Conservation (phyloP, 2,329 filamentous ascomycete species). For the Albifimbria verrucaria region DNA sequence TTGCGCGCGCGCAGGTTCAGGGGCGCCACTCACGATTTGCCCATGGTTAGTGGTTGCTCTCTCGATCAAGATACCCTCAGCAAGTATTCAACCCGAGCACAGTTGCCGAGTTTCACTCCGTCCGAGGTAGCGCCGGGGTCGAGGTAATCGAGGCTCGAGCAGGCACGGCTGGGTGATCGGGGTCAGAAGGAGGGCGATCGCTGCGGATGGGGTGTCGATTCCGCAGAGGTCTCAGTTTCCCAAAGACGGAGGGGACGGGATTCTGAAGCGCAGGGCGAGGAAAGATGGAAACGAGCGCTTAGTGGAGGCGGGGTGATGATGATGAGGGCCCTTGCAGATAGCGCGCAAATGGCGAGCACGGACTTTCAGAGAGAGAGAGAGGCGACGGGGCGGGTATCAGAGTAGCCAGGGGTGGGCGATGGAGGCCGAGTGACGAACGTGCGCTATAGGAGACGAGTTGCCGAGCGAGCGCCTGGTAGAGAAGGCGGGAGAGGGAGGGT, state of each 20-base stretch:
- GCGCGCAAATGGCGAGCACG: background rate
- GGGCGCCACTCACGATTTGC: conserved; percentile 50
- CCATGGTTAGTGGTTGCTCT: conserved; percentile 32
- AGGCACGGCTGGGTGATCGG: too few relatives aligned
- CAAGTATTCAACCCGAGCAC: too few relatives aligned
- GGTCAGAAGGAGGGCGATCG: too few relatives aligned
- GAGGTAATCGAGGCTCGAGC: too few relatives aligned
- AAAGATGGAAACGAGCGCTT: background rate
- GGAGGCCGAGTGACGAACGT: background rate
- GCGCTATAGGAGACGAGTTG: background rate
- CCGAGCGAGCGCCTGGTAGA: background rate
- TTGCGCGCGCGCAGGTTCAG: background rate
- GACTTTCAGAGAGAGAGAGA: background rate
- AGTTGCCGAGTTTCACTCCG: too few relatives aligned
- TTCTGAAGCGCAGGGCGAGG: too few relatives aligned
- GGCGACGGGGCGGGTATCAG: background rate
- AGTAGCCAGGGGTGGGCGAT: background rate
- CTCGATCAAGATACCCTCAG: conserved; percentile 11
- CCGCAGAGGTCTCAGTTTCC: too few relatives aligned
- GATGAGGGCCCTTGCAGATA: background rate
- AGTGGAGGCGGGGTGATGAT: background rate
- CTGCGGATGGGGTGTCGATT: too few relatives aligned
- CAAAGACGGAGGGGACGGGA: too few relatives aligned
- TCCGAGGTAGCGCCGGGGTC: too few relatives aligned
- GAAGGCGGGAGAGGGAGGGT: background rate